Percentiles rank a stretch among this genome's conserved stretches.
phyloP scores from a whole-genome alignment of 345 rosid genomes.

The Rhodomyrtus tomentosa region DNA sequence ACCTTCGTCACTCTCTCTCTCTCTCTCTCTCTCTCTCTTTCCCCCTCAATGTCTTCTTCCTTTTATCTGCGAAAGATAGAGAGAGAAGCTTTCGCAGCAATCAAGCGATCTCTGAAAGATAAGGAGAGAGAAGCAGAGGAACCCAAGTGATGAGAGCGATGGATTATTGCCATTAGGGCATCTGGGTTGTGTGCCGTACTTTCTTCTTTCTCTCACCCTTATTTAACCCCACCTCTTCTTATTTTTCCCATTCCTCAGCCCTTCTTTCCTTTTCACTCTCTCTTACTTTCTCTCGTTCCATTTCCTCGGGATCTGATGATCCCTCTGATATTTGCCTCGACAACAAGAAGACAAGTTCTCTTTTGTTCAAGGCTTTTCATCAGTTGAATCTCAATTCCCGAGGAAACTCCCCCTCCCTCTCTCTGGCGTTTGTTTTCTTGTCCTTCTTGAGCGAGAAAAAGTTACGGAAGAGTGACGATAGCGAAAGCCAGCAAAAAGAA shows the following conservation, averaged over 20 bases:
- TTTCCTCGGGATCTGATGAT: slow-evolving; percentile 60
- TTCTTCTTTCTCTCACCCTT: slow-evolving; percentile 17
- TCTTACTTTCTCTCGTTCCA: not conserved
- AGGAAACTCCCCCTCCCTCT: slow-evolving; percentile 16
- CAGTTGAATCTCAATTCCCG: slow-evolving; percentile 44
- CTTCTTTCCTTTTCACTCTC: not conserved
- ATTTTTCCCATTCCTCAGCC: slow-evolving; percentile 25
- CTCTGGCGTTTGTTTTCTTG: not conserved
- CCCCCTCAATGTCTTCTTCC: not conserved
- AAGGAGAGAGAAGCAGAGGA: slow-evolving; percentile 13
- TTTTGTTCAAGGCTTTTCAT: not conserved
- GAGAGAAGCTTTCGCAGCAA: slow-evolving; percentile 67
- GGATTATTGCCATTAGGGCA: slow-evolving; percentile 38
- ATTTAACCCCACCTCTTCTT: slow-evolving; percentile 42
- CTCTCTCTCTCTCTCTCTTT: not conserved
- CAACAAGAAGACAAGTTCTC: slow-evolving; percentile 2
- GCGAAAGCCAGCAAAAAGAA: not conserved
- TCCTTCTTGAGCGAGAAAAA: not conserved
- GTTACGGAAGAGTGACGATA: not conserved
- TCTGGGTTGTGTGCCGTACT: slow-evolving; percentile 18
- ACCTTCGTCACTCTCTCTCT: not conserved
- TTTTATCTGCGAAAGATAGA: slow-evolving; percentile 21
- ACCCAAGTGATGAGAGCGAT: slow-evolving; percentile 13
- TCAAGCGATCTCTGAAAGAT: slow-evolving; percentile 36
- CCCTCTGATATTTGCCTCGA: slow-evolving; percentile 9